Conservation (phyloP, 192 early-diverging fungal genomes). For the Chytriomyces confervae region DNA sequence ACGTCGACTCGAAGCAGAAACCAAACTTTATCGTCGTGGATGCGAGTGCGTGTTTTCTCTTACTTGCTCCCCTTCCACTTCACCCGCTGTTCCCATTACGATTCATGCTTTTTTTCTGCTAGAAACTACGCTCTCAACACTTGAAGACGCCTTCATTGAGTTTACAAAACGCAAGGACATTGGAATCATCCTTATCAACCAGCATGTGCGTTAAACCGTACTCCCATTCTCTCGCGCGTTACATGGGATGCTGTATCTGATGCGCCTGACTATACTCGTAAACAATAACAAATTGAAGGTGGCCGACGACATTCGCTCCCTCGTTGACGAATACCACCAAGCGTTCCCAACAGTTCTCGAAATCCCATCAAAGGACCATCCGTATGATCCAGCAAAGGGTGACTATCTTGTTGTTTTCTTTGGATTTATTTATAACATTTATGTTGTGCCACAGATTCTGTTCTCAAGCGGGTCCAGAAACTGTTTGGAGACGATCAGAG, state of each 20-base stretch:
- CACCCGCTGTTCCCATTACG: background rate
- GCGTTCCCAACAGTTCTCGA: constrained; percentile 98
- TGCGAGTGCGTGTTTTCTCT: constrained; percentile 67
- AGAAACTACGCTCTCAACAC: constrained; percentile 60
- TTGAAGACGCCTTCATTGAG: constrained; percentile 76
- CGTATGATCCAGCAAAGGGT: constrained; percentile 83
- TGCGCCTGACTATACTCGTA: background rate
- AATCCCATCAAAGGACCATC: constrained; percentile 99
- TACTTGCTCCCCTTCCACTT: background rate
- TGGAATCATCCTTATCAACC: constrained; percentile 97
- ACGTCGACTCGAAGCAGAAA: constrained; percentile 89
- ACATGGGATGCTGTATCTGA: background rate
- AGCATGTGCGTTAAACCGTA: constrained; percentile 69
- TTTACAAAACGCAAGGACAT: constrained; percentile 95
- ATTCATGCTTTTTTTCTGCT: background rate
- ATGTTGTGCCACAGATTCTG: constrained; percentile 46
- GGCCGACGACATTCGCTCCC: constrained; percentile 87
- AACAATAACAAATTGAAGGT: constrained; percentile 60
- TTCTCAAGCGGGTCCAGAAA: constrained; percentile 60
- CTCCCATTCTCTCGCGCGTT: too few relatives aligned
- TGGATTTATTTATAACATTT: background rate
- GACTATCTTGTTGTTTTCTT: background rate
- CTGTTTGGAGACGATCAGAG: constrained; percentile 54
- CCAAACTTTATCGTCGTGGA: constrained; percentile 97
- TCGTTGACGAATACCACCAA: constrained; percentile 87